Evolutionary conservation across 805 yeast genomes (phyloP), one percentile per base, ranked within the genome.

Genomic region (Barnettozyma vustinii): DNA sequence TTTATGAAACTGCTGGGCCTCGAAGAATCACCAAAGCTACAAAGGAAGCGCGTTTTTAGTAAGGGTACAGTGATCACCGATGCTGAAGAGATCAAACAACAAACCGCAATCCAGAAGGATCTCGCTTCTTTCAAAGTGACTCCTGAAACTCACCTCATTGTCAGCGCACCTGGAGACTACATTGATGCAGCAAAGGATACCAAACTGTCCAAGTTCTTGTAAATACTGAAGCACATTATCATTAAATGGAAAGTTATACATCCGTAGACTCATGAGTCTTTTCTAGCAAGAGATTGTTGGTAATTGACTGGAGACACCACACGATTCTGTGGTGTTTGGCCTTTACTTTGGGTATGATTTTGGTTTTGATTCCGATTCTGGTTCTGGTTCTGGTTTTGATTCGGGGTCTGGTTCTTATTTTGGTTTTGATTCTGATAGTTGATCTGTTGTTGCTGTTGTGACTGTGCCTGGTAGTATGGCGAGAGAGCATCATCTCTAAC

Each of bases 161-260:
- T 70, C 16, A 71, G 68, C 33, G 61, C 51, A 2, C 73, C 75
- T 2, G 76, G 76, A 15, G 73, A 69, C 15, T 60, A 68, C 26
- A 62, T 59, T 9, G 65, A 61, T 8, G 67, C 69, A 6, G 75
- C 75, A 2, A 64, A 63, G 45, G 67, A 62, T n/a, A 68, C 68
- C 7, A 60, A 60, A 40, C 62, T 72, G 1, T 54, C 63, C 10
- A 68, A 63, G 51, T 73, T 72, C 49, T 55, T 73, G 45, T 73
- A 54, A 60, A 32, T 21, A 37, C 9, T 42, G 10, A 39, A 39
- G 42, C 23, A 23, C 42, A 36, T 36, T 27, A 32, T 42, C 45
- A 42, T 42, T 42, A 32, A 19, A 18, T 10, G 21, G 15, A 16
- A 18, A 16, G 21, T 7, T 9, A 19, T 9, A 19, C 21, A 36